Base-by-base conservation (phyloP, 2,329 filamentous ascomycete species). In the Diaporthe vaccinii region DNA sequence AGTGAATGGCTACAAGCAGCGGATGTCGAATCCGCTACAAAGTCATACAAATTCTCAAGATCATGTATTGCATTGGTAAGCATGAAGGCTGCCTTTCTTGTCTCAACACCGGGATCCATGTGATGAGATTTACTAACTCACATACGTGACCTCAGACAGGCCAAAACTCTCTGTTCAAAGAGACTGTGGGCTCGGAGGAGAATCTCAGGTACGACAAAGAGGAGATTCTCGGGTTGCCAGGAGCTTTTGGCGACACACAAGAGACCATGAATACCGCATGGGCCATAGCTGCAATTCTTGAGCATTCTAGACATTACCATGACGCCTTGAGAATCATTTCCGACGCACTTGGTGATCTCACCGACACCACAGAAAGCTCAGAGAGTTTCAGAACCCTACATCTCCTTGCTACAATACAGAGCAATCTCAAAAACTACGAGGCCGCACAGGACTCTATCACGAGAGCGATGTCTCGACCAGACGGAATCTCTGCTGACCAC, bases 271-370 rank as follows among this genome's bases (percentile, higher is more conserved):
- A 65, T 15, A 41, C 25, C 4, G 25, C 41, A 46, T 65, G 59
- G 59, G 59, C 59, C 25, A 31, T 46, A 46, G 59, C 59, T 7
- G 39, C 59, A 9, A 65, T 65, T 22, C 59, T 65, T 9, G 41
- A 46, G 25, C 59, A 65, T 31, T 31, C 39, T 9, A 31, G 9
- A 28, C 59, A 65, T 44, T 14, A 65, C 20, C 17, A 46, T 6
- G 41, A 28, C 4, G 59, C 59, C 9, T 8, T 65, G 59, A 65
- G 25, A 4, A 46, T 25, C 25, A 28, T 65, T 22, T 31, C 59
- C 17, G 20, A 17, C 17, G 39, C 10, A 14, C 8, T 46, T 22
- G 59, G 3, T 46, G 7, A 34, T 12, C 20, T 65, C 25, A 20
- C 25, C 12, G 41, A 46, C 25, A 39, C 8, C 59, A 20, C 59